phyloP scores from a whole-genome alignment of 352 stramenopile species.

The Pythium coloratum region DNA sequence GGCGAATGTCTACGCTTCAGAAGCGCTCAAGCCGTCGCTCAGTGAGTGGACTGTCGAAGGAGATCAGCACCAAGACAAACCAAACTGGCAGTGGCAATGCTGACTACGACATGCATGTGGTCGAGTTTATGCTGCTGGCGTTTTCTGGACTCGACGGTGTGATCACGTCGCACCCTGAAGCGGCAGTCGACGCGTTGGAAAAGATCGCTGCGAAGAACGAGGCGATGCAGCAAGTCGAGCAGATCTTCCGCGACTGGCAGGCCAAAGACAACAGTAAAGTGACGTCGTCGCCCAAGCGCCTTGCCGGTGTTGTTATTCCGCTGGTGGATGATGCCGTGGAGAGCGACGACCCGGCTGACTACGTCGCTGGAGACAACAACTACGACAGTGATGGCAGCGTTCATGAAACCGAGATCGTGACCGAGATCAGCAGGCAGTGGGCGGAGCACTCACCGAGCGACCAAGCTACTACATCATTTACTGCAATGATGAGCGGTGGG shows the following conservation, averaged over 20 bases:
- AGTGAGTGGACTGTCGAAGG: slow-evolving; percentile 8
- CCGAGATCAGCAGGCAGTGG: slow-evolving; percentile 33
- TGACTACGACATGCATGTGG: slow-evolving; percentile 27
- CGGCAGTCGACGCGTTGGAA: slow-evolving; percentile 29
- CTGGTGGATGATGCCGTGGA: not conserved
- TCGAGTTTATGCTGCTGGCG: slow-evolving; percentile 39
- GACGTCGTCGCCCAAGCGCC: slow-evolving; percentile 5
- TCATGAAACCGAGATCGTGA: slow-evolving; percentile 23
- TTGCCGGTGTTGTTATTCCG: not conserved
- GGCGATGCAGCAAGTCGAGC: slow-evolving; percentile 35
- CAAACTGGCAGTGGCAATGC: not conserved
- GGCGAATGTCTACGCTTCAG: not conserved
- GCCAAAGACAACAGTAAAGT: slow-evolving; percentile 23
- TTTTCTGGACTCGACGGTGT: slow-evolving; percentile 39
- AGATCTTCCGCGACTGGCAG: slow-evolving; percentile 41
- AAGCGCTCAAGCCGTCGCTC: not conserved
- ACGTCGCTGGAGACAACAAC: slow-evolving; percentile 16
- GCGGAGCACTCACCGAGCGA: slow-evolving; percentile 22
- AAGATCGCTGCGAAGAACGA: slow-evolving; percentile 30
- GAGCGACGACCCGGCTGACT: slow-evolving; percentile 31
- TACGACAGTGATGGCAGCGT: slow-evolving; percentile 26
- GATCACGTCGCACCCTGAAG: slow-evolving; percentile 29
- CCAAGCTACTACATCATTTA: not conserved
- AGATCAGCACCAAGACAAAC: slow-evolving; percentile 9
- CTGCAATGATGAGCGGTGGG: not conserved